Evolutionary conservation across 2,329 filamentous ascomycete species (phyloP).

Genomic region (Talaromyces sp.): DNA sequence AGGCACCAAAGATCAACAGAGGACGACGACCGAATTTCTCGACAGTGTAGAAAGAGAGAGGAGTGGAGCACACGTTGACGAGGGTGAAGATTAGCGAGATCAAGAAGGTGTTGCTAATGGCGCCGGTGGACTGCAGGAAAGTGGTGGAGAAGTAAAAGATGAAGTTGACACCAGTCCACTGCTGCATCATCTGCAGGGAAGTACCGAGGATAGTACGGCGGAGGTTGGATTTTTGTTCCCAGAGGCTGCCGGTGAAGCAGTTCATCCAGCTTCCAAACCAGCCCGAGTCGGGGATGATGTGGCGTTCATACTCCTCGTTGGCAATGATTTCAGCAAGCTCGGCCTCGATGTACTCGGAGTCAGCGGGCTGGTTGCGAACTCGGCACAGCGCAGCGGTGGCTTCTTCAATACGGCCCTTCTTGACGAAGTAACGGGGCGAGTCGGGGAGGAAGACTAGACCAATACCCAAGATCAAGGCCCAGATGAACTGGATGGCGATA

Average conservation of each 20-base stretch:
- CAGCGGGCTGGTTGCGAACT: slow-evolving; percentile 67
- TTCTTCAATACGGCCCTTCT: slow-evolving; percentile 62
- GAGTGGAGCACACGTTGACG: slow-evolving; percentile 81
- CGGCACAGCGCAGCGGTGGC: slow-evolving; percentile 59
- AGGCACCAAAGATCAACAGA: slow-evolving; percentile 71
- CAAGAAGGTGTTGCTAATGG: slow-evolving; percentile 72
- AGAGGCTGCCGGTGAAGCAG: slow-evolving; percentile 55
- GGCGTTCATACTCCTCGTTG: slow-evolving; percentile 79
- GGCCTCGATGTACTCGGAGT: slow-evolving; percentile 69
- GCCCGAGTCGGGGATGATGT: slow-evolving; percentile 58
- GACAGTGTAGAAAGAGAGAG: slow-evolving; percentile 80
- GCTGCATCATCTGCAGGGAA: slow-evolving; percentile 75
- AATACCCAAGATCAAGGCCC: slow-evolving; percentile 67
- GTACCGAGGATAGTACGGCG: slow-evolving; percentile 67
- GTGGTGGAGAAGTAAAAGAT: slow-evolving; percentile 84
- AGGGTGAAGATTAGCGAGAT: slow-evolving; percentile 81
- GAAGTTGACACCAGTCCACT: slow-evolving; percentile 84
- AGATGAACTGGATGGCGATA: slow-evolving; percentile 73
- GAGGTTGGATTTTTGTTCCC: slow-evolving; percentile 49
- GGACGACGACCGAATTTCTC: slow-evolving; percentile 76
- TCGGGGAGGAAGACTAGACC: slow-evolving; percentile 76
- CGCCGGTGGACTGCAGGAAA: slow-evolving; percentile 74
- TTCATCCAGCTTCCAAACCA: slow-evolving; percentile 65
- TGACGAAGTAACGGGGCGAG: slow-evolving; percentile 80
- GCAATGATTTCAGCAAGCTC: slow-evolving; percentile 85